Base-by-base conservation (phyloP, 1,284 basidiomycete species). In the Apiotrichum akiyoshidainum region DNA sequence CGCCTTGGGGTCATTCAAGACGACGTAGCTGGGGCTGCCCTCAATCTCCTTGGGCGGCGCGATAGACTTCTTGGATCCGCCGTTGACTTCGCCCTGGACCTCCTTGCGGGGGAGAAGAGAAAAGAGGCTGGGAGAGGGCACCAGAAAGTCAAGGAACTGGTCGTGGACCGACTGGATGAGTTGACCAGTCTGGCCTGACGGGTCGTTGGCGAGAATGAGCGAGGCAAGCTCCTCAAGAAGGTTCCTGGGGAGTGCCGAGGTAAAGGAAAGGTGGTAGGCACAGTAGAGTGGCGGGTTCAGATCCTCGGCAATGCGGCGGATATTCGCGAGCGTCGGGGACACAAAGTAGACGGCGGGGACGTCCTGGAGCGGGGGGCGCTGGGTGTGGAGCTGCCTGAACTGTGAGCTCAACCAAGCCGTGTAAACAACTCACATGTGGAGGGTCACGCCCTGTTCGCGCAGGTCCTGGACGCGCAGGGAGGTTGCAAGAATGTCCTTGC, bases 281-380 rank as follows among this genome's bases (percentile, higher is more conserved):
- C 96, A 92, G 74, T 99, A 99, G 37, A 99, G 82, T 21, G 83
- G 82, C 67, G 90, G 89, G 72, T 87, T 87, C 39, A 98, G 83
- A 65, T 85, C 84, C 72, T 92, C 87, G 16, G 90, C 88, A 81
- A 97, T 94, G 56, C 95, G 84, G 59, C 85, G 83, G 64, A 99
- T 84, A 73, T 98, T 99, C 54, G 82, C 80, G 12, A 90, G 80
- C 0, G 92, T 96, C 0, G 96, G 96, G 0, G 91, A 86, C 51
- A 99, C 89, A 75, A 99, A 96, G 81, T 99, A 99, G 34, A 99
- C 85, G 0, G 96, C 94, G 9, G 96, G 96, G 0, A 99, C 96
- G 73, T 99, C 96, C 2, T 90, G 85, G 41, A 99, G 79, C 13
- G 93, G 84, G 17, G 96, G 96, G 56, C 96, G 84, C 51, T 87